Base-by-base conservation (phyloP, 768 basidiomycete genomes). In the Postia placenta region DNA sequence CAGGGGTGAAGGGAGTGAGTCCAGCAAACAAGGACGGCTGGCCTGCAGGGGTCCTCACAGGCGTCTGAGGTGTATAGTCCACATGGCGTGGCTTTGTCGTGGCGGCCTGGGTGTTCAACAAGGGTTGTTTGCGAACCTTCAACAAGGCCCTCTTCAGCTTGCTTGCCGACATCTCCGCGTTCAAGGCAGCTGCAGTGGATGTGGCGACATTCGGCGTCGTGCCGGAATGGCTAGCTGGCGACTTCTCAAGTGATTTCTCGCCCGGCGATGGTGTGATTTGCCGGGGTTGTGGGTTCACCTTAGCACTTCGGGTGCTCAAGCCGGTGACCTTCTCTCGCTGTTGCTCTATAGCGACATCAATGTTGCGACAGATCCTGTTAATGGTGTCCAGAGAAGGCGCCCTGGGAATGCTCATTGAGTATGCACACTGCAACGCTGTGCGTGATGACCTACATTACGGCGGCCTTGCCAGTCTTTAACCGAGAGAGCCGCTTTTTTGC, bases 381-480 rank as follows among this genome's bases (percentile, higher is more conserved):
- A 95, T 79, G 1, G 87, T 85, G 58, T 94, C 93, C 44, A 96
- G 67, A 5, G 89, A 81, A 1, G 92, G 92, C 4, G 90, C 76
- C 55, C 92, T 94, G n/a, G n/a, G n/a, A 59, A 20, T 25, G 55
- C 46, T 24, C 42, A 42, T n/a, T 5, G n/a, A n/a, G n/a, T n/a
- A n/a, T n/a, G n/a, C n/a, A n/a, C n/a, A n/a, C n/a, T 22, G 12
- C 11, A 22, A 40, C 7, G 28, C 22, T 20, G 22, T 33, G 2
- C 28, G 17, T 33, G 25, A 14, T 23, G 12, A 68, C 78, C 27
- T 56, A 85, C 89, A 78, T 79, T 48, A 92, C 64, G 2, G 69
- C 67, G 6, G 81, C 78, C 54, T 76, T 82, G 7, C 83, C 84
- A 1, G 79, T 70, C 50, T 78, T 79, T 14, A 80, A 66, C 50